Base-by-base conservation (phyloP, 768 basidiomycete genomes). In the Chalciporus sphaerocephalus region DNA sequence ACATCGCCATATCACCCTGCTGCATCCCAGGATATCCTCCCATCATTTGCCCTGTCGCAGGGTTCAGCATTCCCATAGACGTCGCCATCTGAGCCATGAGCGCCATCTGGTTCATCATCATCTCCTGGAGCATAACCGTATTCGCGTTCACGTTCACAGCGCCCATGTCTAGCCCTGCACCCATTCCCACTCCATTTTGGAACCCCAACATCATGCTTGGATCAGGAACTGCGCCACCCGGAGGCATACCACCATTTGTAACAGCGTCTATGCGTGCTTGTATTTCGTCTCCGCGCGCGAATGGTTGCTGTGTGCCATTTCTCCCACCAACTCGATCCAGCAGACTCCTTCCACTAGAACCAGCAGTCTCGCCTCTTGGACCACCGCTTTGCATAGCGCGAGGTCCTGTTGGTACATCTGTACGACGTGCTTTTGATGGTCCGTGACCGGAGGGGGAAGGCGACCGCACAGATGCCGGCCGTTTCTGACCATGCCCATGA, bases 81-180 rank as follows among this genome's bases (percentile, higher is more conserved):
- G 81, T 75, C 33, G 88, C 87, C 83, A 95, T 88, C 68, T 93
- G 91, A 44, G 87, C 82, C 92, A 94, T 93, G 58, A 94, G 74
- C 21, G 89, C 85, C 87, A 91, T 90, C 62, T 92, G 86, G 64
- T 79, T 87, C 79, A 88, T 83, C 81, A 93, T 83, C 77, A 93
- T 85, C 61, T 91, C 91, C 65, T 92, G 92, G 54, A 94, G 66
- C 66, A 85, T 68, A 49, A 88, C 53, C 32, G 86, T 83, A 55
- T 83, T 89, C 37, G 75, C 45, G 67, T 60, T 90, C 82, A 46
- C 52, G 30, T 77, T 85, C 77, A 33, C 72, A 69, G 50, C 65
- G 60, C 38, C 68, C 72, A 41, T 58, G 32, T 58, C 73, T 73
- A 60, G 55, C 40, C 60, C 46, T 15, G 38, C 6, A 15, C 47